These are phyloP conservation scores for Metschnikowia borealis DNA, from an alignment of 805 yeast genomes.

Conservation along the genomic window DNA sequence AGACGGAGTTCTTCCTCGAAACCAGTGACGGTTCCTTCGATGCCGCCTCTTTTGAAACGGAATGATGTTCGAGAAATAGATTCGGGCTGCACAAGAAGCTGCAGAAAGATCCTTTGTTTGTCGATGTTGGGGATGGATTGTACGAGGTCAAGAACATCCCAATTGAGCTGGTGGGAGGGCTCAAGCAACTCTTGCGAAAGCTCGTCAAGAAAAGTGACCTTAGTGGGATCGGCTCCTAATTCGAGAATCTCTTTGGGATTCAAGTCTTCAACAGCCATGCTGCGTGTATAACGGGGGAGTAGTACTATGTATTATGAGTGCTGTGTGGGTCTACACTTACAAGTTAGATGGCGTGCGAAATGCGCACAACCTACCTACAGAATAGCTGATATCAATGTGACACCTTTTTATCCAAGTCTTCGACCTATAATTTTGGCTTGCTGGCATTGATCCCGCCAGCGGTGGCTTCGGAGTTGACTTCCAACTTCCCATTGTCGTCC, in stretches of 20 bases:
- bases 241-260: conserved; percentile 5
- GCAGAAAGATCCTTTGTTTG: conserved; percentile 34
- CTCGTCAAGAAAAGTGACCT: conserved; percentile 5
- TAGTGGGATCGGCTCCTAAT: neutral
- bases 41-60: conserved; percentile 69
- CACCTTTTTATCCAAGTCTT: neutral
- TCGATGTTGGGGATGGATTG: conserved; percentile 52
- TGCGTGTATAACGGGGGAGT: neutral
- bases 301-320: neutral
- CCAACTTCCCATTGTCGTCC: conserved; percentile 47
- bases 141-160: conserved; percentile 68
- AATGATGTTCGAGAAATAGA: conserved; percentile 60
- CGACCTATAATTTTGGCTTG: conserved; percentile 44
- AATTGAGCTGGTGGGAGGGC: conserved; percentile 60
- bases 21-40: conserved; percentile 62
- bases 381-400: neutral
- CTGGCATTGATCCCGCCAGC: conserved; percentile 48
- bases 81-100: conserved; percentile 56
- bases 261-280: neutral
- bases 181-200: conserved; percentile 43
- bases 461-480: conserved; percentile 54
- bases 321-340: neutral
- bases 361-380: neutral
- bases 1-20: conserved; percentile 52
- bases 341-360: neutral